Conservation (phyloP, 768 basidiomycete species). For the Dioszegia crocea region DNA sequence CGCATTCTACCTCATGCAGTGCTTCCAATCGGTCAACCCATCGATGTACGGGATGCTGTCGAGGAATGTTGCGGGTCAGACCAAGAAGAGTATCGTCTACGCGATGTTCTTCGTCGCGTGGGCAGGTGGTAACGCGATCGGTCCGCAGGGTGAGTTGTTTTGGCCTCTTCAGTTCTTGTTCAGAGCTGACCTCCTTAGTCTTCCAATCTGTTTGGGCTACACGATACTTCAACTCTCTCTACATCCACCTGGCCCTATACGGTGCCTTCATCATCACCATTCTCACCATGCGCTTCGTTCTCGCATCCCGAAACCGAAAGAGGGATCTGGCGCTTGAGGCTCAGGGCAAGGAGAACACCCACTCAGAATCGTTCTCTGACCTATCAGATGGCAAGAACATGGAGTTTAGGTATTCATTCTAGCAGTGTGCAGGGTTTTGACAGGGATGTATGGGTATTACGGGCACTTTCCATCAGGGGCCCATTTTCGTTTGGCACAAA, state of each 20-base stretch:
- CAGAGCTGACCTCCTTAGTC: constrained; percentile 33
- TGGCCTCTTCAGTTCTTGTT: neutral
- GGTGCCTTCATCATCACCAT: constrained; percentile 53
- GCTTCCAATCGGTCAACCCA: constrained; percentile 16
- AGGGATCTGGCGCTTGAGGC: neutral
- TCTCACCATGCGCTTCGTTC: constrained; percentile 51
- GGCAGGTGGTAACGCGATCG: constrained; percentile 57
- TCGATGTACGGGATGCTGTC: constrained; percentile 21
- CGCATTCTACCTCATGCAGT: constrained; percentile 54
- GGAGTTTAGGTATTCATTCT: neutral
- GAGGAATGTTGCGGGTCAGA: constrained; percentile 31
- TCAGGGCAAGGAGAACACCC: constrained; percentile 1
- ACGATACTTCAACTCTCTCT: constrained; percentile 55
- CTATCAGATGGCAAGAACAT: constrained; percentile 26
- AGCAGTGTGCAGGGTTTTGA: too few species aligned
- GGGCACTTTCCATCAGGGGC: too few species aligned
- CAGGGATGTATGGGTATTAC: too few species aligned
- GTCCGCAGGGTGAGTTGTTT: constrained; percentile 50
- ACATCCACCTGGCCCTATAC: constrained; percentile 55
- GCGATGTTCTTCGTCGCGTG: constrained; percentile 52
- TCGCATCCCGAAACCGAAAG: constrained; percentile 51
- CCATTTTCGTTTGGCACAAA: too few species aligned
- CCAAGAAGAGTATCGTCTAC: constrained; percentile 57
- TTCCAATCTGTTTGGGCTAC: constrained; percentile 55
- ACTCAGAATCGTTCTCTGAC: constrained; percentile 18